Percentiles rank a stretch among this genome's conserved stretches.
Evolutionary conservation across 2,329 filamentous ascomycete genomes (phyloP).

Genomic region (Didymella pinodella): DNA sequence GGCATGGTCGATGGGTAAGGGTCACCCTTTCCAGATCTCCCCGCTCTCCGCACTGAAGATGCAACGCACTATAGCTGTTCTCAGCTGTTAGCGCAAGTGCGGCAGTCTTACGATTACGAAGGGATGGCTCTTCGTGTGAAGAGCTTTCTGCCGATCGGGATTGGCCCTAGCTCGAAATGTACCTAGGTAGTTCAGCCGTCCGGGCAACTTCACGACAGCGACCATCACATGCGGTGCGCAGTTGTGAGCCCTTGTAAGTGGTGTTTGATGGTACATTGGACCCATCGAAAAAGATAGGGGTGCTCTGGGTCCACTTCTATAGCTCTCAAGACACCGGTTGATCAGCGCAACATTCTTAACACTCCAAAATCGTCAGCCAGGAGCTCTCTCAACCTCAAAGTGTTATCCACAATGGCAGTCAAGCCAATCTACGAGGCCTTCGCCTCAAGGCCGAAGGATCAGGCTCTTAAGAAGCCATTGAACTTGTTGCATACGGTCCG

Average conservation of each 20-base stretch:
- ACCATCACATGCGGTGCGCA: neutral
- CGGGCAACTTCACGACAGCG: neutral
- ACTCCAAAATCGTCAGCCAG: neutral
- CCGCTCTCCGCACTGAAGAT: neutral
- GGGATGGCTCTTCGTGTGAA: neutral
- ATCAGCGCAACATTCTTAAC: constrained; percentile 1
- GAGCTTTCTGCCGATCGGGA: constrained; percentile 1
- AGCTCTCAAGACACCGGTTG: constrained; percentile 5
- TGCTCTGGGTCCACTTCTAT: constrained; percentile 1
- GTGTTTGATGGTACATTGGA: neutral
- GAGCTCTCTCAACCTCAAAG: neutral
- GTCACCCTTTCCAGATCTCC: neutral
- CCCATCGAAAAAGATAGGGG: neutral
- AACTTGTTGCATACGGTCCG: constrained; percentile 1
- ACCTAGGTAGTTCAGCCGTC: neutral
- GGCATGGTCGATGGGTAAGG: neutral
- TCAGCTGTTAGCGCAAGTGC: neutral
- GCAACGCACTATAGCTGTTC: neutral
- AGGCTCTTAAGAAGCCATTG: neutral
- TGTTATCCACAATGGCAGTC: neutral
- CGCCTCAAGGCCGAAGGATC: constrained; percentile 4
- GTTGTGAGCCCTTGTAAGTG: neutral
- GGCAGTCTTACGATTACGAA: neutral
- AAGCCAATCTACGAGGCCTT: constrained; percentile 4
- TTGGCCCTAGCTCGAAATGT: neutral